Conservation (phyloP, 495 filamentous ascomycete species). For the Lineolata rhizophorae region DNA sequence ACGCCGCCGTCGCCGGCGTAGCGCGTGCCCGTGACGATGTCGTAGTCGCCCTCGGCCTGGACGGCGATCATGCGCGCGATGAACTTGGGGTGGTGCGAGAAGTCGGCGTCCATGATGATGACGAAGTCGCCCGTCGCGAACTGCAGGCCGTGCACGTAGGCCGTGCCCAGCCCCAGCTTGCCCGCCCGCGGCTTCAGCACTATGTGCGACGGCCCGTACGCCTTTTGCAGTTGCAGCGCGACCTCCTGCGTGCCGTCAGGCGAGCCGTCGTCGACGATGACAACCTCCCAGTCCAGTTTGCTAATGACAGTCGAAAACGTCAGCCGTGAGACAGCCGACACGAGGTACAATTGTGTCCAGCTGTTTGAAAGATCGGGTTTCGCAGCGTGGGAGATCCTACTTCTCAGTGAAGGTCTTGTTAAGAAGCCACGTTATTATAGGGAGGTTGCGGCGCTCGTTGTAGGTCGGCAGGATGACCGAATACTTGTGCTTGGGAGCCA, state of each 20-base stretch:
- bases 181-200: constrained; percentile 68
- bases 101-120: constrained; percentile 99
- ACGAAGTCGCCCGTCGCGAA: constrained; percentile 79
- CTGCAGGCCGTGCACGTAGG: constrained; percentile 85
- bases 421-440: constrained; percentile 85
- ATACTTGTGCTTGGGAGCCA: constrained; percentile 52
- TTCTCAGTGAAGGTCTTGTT: constrained; percentile 75
- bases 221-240: constrained; percentile 69
- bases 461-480: constrained; percentile 94
- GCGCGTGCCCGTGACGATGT: constrained; percentile 90
- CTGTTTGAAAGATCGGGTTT: background rate
- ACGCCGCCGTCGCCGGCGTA: constrained; percentile 84
- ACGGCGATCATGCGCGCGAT: constrained; percentile 67
- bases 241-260: constrained; percentile 86
- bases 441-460: constrained; percentile 93
- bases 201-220: constrained; percentile 54
- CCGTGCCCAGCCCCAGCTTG: constrained; percentile 90
- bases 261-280: constrained; percentile 94
- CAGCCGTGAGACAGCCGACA: constrained; percentile 1
- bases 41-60: constrained; percentile 49
- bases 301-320: constrained; percentile 21
- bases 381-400: constrained; percentile 23
- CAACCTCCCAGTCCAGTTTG: constrained; percentile 90
- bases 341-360: background rate
- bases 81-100: constrained; percentile 96